Conservation (phyloP, 768 basidiomycete genomes). For the Lactarius quietus region DNA sequence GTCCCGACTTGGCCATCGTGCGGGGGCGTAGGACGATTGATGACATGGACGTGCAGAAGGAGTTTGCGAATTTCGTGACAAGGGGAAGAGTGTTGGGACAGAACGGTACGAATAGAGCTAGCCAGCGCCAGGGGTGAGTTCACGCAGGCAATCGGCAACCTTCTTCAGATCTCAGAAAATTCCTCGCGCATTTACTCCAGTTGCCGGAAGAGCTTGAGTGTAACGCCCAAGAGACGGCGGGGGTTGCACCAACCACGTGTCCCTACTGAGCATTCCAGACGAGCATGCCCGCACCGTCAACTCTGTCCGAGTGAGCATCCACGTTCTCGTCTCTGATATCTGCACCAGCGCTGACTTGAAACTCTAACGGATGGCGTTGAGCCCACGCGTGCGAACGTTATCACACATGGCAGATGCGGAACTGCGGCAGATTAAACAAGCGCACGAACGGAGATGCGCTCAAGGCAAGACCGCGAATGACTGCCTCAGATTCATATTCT, state of each 20-base stretch:
- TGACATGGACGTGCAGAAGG: constrained; percentile 23
- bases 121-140: too few relatives aligned
- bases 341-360: too few relatives aligned
- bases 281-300: too few relatives aligned
- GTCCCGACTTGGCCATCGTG: neutral
- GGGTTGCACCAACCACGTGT: too few relatives aligned
- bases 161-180: too few relatives aligned
- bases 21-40: constrained; percentile 18
- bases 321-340: too few relatives aligned
- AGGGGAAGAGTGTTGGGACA: constrained; percentile 19
- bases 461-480: constrained; percentile 73
- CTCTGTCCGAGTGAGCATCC: too few relatives aligned
- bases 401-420: constrained; percentile 66
- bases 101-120: neutral
- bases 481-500: constrained; percentile 66
- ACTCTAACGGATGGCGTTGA: constrained; percentile 52
- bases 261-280: too few relatives aligned
- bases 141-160: too few relatives aligned
- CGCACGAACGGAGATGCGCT: constrained; percentile 79
- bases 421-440: constrained; percentile 62
- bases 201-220: too few relatives aligned
- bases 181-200: too few relatives aligned
- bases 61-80: constrained; percentile 24
- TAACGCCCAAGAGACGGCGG: too few relatives aligned
- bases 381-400: constrained; percentile 80